Percentiles rank a stretch among this genome's conserved stretches.
phyloP scores from a whole-genome alignment of 345 rosid genomes.

The Barbarea vulgaris region DNA sequence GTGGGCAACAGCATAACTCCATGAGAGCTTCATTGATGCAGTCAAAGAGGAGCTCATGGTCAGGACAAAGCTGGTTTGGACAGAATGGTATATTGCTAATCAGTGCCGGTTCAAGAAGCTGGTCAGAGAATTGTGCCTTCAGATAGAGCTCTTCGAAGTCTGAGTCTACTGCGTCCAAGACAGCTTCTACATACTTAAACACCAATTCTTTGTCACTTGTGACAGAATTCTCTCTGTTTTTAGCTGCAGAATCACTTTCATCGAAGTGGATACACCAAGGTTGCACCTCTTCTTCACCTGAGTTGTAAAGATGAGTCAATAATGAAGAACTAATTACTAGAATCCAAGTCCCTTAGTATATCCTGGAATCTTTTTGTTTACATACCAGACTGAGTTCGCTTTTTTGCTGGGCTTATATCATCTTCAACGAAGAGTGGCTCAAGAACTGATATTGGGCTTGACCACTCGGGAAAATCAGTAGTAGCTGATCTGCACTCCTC shows the following conservation, averaged over 20 bases:
- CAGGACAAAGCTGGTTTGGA: slow-evolving; percentile 59
- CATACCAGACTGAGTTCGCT: slow-evolving; percentile 61
- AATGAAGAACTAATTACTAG: not conserved
- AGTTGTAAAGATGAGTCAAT: slow-evolving; percentile 38
- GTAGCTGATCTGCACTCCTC: slow-evolving; percentile 49
- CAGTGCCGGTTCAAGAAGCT: slow-evolving; percentile 68
- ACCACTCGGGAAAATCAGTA: slow-evolving; percentile 57
- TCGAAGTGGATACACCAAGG: slow-evolving; percentile 74
- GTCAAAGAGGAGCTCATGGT: slow-evolving; percentile 72
- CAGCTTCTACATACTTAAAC: slow-evolving; percentile 55
- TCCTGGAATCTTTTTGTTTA: not conserved
- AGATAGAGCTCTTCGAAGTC: slow-evolving; percentile 70
- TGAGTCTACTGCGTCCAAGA: slow-evolving; percentile 56
- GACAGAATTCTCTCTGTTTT: slow-evolving; percentile 33
- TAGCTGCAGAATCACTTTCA: slow-evolving; percentile 41
- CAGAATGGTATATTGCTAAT: slow-evolving; percentile 59
- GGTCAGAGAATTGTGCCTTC: slow-evolving; percentile 65
- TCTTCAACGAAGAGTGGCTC: slow-evolving; percentile 70
- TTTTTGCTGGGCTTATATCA: slow-evolving; percentile 66
- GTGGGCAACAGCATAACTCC: slow-evolving; percentile 67
- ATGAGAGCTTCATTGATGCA: slow-evolving; percentile 74
- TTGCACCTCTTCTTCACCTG: slow-evolving; percentile 59
- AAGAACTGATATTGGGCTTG: slow-evolving; percentile 94
- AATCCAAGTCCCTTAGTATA: slow-evolving; percentile 5
- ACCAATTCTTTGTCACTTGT: slow-evolving; percentile 54